Conservation (phyloP, 352 stramenopile species). For the Elongisporangium undulatum region DNA sequence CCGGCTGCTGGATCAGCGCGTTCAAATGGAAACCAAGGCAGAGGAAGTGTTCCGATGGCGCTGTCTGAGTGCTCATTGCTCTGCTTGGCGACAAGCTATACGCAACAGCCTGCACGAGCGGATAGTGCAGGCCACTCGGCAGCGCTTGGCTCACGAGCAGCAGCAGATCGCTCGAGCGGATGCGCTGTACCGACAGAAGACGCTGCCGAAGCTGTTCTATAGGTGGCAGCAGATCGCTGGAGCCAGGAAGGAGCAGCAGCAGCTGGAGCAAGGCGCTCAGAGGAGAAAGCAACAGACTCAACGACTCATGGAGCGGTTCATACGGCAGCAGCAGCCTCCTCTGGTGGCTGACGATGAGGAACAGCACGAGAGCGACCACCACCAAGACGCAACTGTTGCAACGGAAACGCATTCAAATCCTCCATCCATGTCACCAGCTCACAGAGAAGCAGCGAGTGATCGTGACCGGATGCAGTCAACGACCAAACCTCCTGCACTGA, state of each 20-base stretch:
- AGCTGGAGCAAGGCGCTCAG: constrained; percentile 14
- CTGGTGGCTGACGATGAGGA: not conserved
- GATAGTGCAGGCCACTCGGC: constrained; percentile 9
- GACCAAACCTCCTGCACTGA: not conserved
- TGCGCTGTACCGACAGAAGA: constrained; percentile 26
- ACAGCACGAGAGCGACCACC: not conserved
- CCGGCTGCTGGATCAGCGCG: not conserved
- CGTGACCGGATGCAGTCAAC: not conserved
- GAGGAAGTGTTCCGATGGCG: constrained; percentile 16
- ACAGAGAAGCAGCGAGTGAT: not conserved
- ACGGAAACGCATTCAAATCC: not conserved
- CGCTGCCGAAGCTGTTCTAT: constrained; percentile 48
- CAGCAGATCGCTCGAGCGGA: constrained; percentile 20
- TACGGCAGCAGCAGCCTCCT: constrained; percentile 4
- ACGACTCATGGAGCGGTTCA: constrained; percentile 32
- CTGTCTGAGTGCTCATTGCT: constrained; percentile 2
- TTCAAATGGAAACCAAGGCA: not conserved
- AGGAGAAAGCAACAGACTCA: constrained; percentile 31
- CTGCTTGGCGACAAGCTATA: constrained; percentile 15
- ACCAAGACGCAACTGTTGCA: not conserved
- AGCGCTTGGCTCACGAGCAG: constrained; percentile 13
- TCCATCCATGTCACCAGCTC: not conserved
- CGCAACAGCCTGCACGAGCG: constrained; percentile 5
- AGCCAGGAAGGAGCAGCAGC: constrained; percentile 22
- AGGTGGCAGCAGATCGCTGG: constrained; percentile 24